A percentile compares a stretch with the other conserved stretches of the same genome.
These are phyloP conservation scores for Pythium coloratum DNA, from an alignment of 352 stramenopile genomes.

Conservation along the genomic window DNA sequence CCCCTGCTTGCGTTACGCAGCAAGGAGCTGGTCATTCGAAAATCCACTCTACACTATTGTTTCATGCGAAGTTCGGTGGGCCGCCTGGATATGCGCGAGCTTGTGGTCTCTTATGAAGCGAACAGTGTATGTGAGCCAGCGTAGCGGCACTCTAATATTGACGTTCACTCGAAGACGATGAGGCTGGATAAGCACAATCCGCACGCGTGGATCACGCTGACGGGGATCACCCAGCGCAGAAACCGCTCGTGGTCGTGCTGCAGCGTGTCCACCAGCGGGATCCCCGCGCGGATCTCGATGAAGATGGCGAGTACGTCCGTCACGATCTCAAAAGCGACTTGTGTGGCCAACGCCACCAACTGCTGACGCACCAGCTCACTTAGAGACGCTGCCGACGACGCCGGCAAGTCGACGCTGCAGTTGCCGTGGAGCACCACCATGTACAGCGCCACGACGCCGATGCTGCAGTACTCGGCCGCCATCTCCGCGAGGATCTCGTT, in stretches of 20 bases:
- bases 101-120: too few species aligned
- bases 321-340: constrained; percentile 15
- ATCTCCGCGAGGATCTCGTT: constrained; percentile 17
- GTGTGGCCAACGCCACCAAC: background rate
- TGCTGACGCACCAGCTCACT: background rate
- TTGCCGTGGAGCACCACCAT: constrained; percentile 10
- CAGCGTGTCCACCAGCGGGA: constrained; percentile 5
- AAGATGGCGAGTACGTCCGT: constrained; percentile 9
- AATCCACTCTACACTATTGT: too few species aligned
- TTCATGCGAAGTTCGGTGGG: too few species aligned
- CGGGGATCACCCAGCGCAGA: constrained; percentile 11
- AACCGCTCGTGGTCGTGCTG: background rate
- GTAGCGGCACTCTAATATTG: too few species aligned
- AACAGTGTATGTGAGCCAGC: too few species aligned
- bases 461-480: constrained; percentile 20
- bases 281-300: constrained; percentile 11
- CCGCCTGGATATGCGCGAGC: too few species aligned
- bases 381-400: background rate
- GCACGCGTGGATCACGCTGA: constrained; percentile 4
- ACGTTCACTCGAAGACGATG: background rate
- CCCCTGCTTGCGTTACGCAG: too few species aligned
- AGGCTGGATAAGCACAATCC: constrained; percentile 14
- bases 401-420: background rate
- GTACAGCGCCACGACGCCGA: constrained; percentile 13
- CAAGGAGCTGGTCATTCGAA: too few species aligned